Conservation (phyloP, 352 stramenopile species). For the Phytophthora hybrid region DNA sequence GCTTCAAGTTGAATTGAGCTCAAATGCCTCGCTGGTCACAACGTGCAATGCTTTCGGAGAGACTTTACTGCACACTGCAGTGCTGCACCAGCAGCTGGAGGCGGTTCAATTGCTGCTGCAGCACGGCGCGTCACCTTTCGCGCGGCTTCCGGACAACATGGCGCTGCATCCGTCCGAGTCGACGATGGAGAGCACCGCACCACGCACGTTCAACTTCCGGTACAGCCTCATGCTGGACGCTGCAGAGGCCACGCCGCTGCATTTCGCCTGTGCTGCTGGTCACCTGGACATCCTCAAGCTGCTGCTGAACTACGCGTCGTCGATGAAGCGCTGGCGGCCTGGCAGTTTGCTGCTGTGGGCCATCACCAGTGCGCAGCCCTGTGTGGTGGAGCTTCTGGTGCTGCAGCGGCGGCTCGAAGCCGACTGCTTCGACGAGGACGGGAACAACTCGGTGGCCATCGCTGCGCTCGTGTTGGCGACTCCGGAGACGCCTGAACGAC, state of each 20-base stretch:
- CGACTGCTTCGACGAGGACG: conserved; percentile 78
- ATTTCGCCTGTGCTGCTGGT: conserved; percentile 68
- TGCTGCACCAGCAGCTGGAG: conserved; percentile 60
- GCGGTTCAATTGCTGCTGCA: conserved; percentile 64
- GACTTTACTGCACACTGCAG: conserved; percentile 72
- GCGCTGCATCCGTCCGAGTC: conserved; percentile 20
- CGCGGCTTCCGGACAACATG: conserved; percentile 39
- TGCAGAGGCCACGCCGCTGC: conserved; percentile 65
- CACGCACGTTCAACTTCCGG: conserved; percentile 63
- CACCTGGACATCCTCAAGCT: conserved; percentile 74
- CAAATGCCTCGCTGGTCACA: conserved; percentile 8
- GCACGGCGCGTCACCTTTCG: conserved; percentile 52
- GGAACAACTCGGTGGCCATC: conserved; percentile 72
- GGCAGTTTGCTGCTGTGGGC: conserved; percentile 77
- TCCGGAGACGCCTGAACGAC: conserved; percentile 14
- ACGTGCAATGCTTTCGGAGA: conserved; percentile 62
- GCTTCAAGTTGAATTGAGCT: conserved; percentile 33
- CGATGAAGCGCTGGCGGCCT: conserved; percentile 34
- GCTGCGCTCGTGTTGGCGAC: conserved; percentile 53
- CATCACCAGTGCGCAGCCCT: conserved; percentile 53
- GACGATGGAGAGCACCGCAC: conserved; percentile 59
- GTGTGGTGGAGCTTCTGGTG: conserved; percentile 59
- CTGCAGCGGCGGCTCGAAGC: conserved; percentile 54
- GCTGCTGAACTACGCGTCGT: conserved; percentile 35
- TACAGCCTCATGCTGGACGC: conserved; percentile 62